Base-by-base conservation (phyloP, 306 rosid species). In the Hippophae gyantsensis region DNA sequence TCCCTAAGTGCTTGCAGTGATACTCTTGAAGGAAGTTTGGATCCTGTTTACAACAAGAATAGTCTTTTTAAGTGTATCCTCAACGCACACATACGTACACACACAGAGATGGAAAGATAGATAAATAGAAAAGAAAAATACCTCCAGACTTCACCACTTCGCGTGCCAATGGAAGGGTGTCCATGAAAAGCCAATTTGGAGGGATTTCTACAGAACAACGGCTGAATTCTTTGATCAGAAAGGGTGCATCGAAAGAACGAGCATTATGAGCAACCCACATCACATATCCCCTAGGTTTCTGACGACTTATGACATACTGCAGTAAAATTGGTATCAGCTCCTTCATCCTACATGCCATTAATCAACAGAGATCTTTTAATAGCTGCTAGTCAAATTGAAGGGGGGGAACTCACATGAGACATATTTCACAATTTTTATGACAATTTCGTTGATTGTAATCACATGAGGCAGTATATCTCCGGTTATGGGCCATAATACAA, bases 231-330 rank as follows among this genome's bases (percentile, higher is more conserved):
- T 63, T 49, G 6, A 74, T 50, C 74, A 92, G 49, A 76, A 92
- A 92, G 13, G 99, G 99, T 42, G 87, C 95, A 51, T 92, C 99
- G n/a, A 87, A 92, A 72, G 0, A 0, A 8, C 89, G 87, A 79
- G 83, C 93, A 75, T 83, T 92, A 69, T 92, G 99, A 76, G 76
- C 99, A 25, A 79, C 86, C 58, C 66, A 77, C 67, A 92, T 60
- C 45, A 80, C 82, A 57, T 67, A 54, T 43, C 99, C 99, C 9
- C 79, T 86, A 6, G 84, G 89, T 65, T 85, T 78, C 73, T 81
- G 81, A 23, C 84, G 95, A 82, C 96, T 92, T 68, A 7, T 43
- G 52, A 92, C 66, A 10, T 76, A 92, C 43, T 68, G 79, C 54
- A 83, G 56, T 67, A 92, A 73, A 56, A 88, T 75, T 49, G 96